Evolutionary conservation across 208 protist species (phyloP).

Genomic region (Leishmania major): DNA sequence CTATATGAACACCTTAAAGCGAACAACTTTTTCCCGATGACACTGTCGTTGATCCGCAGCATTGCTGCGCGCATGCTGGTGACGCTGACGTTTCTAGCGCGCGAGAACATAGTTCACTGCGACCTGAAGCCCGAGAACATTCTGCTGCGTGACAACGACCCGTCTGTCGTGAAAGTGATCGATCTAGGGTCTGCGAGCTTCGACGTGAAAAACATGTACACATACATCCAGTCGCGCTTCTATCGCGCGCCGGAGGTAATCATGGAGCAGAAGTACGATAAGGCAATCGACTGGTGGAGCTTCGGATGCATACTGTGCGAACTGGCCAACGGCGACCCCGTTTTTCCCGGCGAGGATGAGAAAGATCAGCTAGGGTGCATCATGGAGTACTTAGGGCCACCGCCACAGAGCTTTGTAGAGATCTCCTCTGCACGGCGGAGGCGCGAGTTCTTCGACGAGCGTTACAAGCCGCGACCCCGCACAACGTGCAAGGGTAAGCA

Average conservation of each 20-base stretch:
- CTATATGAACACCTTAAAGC: constrained; percentile 80
- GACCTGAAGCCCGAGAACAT: constrained; percentile 98
- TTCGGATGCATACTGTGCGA: constrained; percentile 94
- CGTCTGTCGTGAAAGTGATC: constrained; percentile 94
- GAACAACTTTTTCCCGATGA: constrained; percentile 80
- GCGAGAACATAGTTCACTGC: constrained; percentile 93
- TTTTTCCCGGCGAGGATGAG: constrained; percentile 91
- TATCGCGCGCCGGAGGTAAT: constrained; percentile 94
- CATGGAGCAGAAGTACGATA: constrained; percentile 71
- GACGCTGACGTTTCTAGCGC: constrained; percentile 77
- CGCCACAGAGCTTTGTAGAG: constrained; percentile 49
- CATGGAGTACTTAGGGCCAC: constrained; percentile 89
- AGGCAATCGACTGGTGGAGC: constrained; percentile 93
- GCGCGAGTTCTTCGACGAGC: constrained; percentile 55
- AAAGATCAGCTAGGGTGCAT: constrained; percentile 86
- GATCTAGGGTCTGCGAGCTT: constrained; percentile 98
- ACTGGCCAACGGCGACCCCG: constrained; percentile 90
- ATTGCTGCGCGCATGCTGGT: constrained; percentile 75
- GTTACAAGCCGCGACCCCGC: constrained; percentile 45
- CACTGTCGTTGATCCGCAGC: constrained; percentile 60
- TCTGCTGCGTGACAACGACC: constrained; percentile 72
- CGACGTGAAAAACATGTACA: constrained; percentile 85
- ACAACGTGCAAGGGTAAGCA: constrained; percentile 36
- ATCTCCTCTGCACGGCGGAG: constrained; percentile 34
- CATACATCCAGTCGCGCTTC: constrained; percentile 94